Evolutionary conservation across 2,329 filamentous ascomycete genomes (phyloP), one percentile per base, ranked within the genome.

Genomic region (Penicillium occitanis): DNA sequence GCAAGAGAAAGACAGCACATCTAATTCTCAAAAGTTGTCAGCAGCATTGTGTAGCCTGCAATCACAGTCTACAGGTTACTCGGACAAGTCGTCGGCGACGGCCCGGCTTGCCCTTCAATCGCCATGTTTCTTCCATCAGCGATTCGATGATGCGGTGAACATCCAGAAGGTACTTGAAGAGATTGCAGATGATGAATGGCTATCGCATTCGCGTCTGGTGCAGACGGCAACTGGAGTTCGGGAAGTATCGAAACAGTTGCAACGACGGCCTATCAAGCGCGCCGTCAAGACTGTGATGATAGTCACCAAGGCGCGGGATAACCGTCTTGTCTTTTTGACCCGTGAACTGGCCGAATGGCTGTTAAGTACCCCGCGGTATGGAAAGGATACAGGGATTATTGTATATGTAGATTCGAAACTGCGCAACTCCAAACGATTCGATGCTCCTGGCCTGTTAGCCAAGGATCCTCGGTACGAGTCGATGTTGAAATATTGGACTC

Each of bases 331-430:
- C 40, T 87, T 91, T 71, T 84, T 97, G 71, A 99, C 95, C 1
- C 87, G 91, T 67, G 93, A 99, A 76, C 83, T 99, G 67, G 85
- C 94, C 11, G 87, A 89, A 71, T 99, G 94, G 92, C 84, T 99
- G 40, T 86, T 99, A 67, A 87, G 86, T 68, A 97, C 93, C 2
- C 93, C 95, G 13, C 88, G 95, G 58, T 97, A 99, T 76, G 92
- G 92, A 51, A 92, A 88, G 63, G 89, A 95, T 68, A 77, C 95
- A n/a, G 95, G 95, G 14, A 91, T 99, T 63, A 97, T 94, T 73
- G 95, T 99, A 69, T 98, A 96, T 75, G 95, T 99, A n/a, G 95
- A 99, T 78, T 91, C 93, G 70, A 98, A 99, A 81, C 84, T 99
- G 68, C 89, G 89, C 72, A 88, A 88, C 72, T 96, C 93, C 5